Percentiles rank a stretch among this genome's conserved stretches.
These are phyloP conservation scores for Fusarium sp. DNA, from an alignment of 2,329 filamentous ascomycete genomes.

Conservation along the genomic window DNA sequence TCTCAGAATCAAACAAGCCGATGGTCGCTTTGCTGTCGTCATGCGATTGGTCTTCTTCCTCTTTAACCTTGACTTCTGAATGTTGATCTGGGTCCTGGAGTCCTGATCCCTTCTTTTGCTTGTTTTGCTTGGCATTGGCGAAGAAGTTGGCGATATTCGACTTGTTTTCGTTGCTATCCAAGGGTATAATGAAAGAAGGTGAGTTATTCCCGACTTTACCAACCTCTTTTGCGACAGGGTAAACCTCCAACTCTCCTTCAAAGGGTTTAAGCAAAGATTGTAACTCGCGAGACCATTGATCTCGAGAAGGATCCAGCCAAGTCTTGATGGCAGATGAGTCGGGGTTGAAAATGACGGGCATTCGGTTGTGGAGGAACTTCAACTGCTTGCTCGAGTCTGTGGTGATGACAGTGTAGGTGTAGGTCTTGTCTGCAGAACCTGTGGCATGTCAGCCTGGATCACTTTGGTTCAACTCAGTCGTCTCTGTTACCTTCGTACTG, in stretches of 20 bases:
- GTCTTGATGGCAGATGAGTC: slow-evolving; percentile 75
- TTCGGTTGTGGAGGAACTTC: slow-evolving; percentile 89
- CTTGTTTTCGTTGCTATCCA: slow-evolving; percentile 90
- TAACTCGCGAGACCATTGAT: slow-evolving; percentile 82
- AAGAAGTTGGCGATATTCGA: slow-evolving; percentile 96
- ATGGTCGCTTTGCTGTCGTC: slow-evolving; percentile 1
- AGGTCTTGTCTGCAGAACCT: slow-evolving; percentile 71
- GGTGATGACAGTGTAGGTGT: slow-evolving; percentile 95
- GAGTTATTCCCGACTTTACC: slow-evolving; percentile 96
- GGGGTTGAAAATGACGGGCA: slow-evolving; percentile 92
- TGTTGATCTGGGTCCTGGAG: background rate
- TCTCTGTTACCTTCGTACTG: slow-evolving; percentile 75
- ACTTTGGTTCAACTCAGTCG: no score
- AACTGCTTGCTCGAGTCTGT: slow-evolving; percentile 87
- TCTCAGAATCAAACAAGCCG: background rate
- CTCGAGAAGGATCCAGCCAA: slow-evolving; percentile 82
- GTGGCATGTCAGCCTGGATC: background rate
- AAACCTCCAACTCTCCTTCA: slow-evolving; percentile 82
- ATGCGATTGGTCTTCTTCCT: slow-evolving; percentile 9
- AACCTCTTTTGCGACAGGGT: slow-evolving; percentile 88
- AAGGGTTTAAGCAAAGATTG: slow-evolving; percentile 85
- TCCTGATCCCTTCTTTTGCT: slow-evolving; percentile 53
- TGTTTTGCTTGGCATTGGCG: slow-evolving; percentile 60
- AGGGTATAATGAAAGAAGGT: slow-evolving; percentile 82
- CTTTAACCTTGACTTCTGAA: background rate